Base-by-base conservation (phyloP, 495 filamentous ascomycete species). In the Penicillium silybi region DNA sequence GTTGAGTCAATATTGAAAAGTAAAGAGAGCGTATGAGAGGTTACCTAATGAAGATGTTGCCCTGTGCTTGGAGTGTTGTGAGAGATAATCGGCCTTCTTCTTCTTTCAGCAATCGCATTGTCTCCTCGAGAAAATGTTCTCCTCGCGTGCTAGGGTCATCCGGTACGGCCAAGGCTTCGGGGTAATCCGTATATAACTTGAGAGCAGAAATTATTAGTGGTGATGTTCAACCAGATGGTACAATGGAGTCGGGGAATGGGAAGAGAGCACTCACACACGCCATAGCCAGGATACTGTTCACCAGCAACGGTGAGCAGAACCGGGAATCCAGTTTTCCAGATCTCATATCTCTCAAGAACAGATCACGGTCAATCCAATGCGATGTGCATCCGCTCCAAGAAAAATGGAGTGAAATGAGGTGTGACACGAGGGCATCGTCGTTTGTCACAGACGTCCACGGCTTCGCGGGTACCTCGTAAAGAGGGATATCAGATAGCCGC, bases 281-380 rank as follows among this genome's bases (percentile, higher is more conserved):
- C 13, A 62, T 53, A 8, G 70, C 66, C 25, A 73, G 64, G 43
- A 78, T 62, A n/a, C 57, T 58, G 41, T 78, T 76, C 19, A 78
- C 71, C 8, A 78, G 64, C 39, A 75, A 63, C 0, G 72, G 59
- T 3, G 74, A 73, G 58, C 72, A 78, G 43, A 71, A 73, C 19
- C 41, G 46, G 1, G 57, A 61, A 5, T 58, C 44, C 8, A 63
- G 27, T 1, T 59, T 45, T 1, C 29, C 29, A 4, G 29, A 32
- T 32, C 29, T 32, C 29, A 32, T 32, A 32, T 32, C 29, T 1
- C 29, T 11, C 29, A 32, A 32, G 13, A 32, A 32, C 29, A 32
- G 4, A 4, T 13, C 29, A 13, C 29, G 29, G 8, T 32, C 29
- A 32, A 32, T 32, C 29, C 29, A 32, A 32, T 32, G 11, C 1